phyloP scores from a whole-genome alignment of 2,329 filamentous ascomycete species.

The Ceratocystis diversiconidia region DNA sequence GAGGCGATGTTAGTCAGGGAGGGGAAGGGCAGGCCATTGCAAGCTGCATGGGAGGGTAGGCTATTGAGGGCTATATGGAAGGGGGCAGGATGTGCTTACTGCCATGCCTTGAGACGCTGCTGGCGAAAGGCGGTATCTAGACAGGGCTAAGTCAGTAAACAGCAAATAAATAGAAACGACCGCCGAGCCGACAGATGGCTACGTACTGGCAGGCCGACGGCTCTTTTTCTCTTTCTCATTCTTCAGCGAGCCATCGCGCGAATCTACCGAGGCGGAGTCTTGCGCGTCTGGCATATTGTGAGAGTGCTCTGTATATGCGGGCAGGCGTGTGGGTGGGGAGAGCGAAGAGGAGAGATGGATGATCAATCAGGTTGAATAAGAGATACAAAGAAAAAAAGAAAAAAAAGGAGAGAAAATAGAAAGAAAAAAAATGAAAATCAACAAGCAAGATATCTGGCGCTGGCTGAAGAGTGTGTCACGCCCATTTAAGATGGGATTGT shows the following conservation, averaged over 20 bases:
- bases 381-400: not conserved
- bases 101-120: slow-evolving; percentile 96
- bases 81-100: slow-evolving; percentile 42
- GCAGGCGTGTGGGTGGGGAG: not conserved
- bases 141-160: slow-evolving; percentile 5
- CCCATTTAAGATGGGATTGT: not conserved
- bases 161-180: not conserved
- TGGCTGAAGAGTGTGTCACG: not conserved
- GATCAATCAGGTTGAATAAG: not conserved
- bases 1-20: slow-evolving; percentile 1
- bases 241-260: slow-evolving; percentile 37
- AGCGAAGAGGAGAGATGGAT: not conserved
- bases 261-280: slow-evolving; percentile 37
- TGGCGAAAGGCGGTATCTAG: slow-evolving; percentile 92
- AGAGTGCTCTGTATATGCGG: not conserved
- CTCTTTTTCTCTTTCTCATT: slow-evolving; percentile 70
- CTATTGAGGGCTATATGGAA: not conserved
- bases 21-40: not conserved
- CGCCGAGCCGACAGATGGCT: not conserved
- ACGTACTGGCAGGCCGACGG: slow-evolving; percentile 70
- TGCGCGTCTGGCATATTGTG: slow-evolving; percentile 33
- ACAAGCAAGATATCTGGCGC: not conserved
- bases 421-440: not conserved
- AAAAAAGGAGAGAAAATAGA: not conserved
- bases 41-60: slow-evolving; percentile 36